Evolutionary conservation across 345 rosid species (phyloP).

Genomic region (Brassica cretica): DNA sequence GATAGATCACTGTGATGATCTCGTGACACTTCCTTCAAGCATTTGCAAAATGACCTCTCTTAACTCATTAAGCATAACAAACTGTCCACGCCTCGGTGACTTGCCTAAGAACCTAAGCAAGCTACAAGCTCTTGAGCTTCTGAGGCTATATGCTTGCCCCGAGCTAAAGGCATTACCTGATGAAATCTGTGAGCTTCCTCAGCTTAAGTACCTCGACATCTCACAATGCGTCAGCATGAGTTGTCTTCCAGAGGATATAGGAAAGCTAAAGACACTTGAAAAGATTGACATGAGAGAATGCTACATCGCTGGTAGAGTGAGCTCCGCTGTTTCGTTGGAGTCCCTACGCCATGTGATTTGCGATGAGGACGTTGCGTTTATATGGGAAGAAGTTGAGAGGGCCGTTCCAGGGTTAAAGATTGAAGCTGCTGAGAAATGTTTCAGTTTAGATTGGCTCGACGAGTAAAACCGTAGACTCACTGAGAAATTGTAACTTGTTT

Average conservation of each 20-base stretch:
- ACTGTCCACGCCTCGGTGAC: conserved; percentile 69
- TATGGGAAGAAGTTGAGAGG: conserved; percentile 56
- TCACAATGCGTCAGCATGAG: conserved; percentile 68
- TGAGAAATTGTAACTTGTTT: neutral
- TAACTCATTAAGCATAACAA: conserved; percentile 67
- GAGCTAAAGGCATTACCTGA: conserved; percentile 54
- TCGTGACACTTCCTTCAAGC: conserved; percentile 58
- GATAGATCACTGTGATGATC: conserved; percentile 81
- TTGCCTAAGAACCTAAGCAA: conserved; percentile 58
- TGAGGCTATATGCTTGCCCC: conserved; percentile 84
- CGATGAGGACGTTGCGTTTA: conserved; percentile 60
- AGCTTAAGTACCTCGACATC: conserved; percentile 69
- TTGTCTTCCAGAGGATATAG: conserved; percentile 63
- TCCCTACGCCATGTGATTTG: conserved; percentile 64
- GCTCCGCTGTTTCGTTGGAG: conserved; percentile 49
- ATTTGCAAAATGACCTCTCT: conserved; percentile 54
- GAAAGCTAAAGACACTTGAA: conserved; percentile 55
- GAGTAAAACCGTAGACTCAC: conserved; percentile 37
- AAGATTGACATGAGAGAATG: conserved; percentile 98
- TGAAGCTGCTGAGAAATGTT: conserved; percentile 66
- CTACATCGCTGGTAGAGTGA: conserved; percentile 44
- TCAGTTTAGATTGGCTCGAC: conserved; percentile 67
- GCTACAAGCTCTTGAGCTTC: conserved; percentile 50
- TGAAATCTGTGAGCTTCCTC: conserved; percentile 52
- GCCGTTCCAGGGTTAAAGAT: conserved; percentile 50